phyloP scores from a whole-genome alignment of 306 rosid genomes.

The Cotoneaster glaucophyllus region DNA sequence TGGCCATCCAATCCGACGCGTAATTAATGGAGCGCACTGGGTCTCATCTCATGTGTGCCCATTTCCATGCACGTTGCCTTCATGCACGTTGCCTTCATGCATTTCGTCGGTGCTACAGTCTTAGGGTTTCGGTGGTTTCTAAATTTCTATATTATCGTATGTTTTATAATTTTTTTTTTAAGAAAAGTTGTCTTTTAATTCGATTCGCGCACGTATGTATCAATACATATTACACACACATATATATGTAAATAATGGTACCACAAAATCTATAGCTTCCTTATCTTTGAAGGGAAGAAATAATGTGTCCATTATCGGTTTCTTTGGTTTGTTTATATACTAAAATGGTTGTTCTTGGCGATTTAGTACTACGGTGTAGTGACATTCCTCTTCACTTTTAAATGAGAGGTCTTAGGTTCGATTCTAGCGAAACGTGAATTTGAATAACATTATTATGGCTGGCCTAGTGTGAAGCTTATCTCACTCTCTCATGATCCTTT shows the following conservation, averaged over 20 bases:
- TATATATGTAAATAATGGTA: not conserved
- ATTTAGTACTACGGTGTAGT: too few species aligned
- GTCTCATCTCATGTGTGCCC: not conserved
- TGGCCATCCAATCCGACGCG: not conserved
- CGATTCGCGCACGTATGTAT: not conserved
- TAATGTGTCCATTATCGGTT: conserved; percentile 2
- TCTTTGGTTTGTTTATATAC: not conserved
- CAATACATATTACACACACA: not conserved
- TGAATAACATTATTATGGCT: too few species aligned
- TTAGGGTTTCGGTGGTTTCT: not conserved
- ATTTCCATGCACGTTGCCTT: conserved; percentile 5
- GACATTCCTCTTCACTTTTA: rapidly evolving
- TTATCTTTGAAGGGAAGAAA: conserved; percentile 28
- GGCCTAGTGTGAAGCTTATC: too few species aligned
- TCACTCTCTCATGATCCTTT: too few species aligned
- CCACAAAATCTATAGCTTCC: not conserved
- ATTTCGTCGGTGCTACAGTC: conserved; percentile 2
- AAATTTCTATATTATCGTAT: not conserved
- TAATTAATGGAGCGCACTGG: not conserved
- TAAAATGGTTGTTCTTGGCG: not conserved
- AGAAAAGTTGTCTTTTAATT: not conserved
- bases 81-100: not conserved
- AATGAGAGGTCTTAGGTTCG: too few species aligned
- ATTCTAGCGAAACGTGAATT: too few species aligned
- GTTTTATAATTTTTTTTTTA: not conserved